phyloP scores from a whole-genome alignment of 306 rosid species.

The Cicer cuneatum region DNA sequence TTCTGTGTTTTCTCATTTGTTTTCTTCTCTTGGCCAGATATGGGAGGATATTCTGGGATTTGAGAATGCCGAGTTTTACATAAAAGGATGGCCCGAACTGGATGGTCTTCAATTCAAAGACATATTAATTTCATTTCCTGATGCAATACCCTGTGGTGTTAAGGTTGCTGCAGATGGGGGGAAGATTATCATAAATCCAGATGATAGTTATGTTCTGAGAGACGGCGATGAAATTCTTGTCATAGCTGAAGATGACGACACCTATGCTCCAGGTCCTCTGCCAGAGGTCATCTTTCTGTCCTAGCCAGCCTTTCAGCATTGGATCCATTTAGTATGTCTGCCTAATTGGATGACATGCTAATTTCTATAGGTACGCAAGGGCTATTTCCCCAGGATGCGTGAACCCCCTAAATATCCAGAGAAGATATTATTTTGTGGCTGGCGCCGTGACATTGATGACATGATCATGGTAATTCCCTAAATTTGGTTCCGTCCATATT shows the following conservation, averaged over 20 bases:
- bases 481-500: background rate
- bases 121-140: slow-evolving; percentile 86
- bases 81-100: slow-evolving; percentile 88
- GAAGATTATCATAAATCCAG: slow-evolving; percentile 85
- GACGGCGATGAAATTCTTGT: slow-evolving; percentile 95
- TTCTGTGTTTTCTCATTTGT: slow-evolving; percentile 37
- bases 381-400: slow-evolving; percentile 56
- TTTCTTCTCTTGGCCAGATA: slow-evolving; percentile 68
- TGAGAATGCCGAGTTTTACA: slow-evolving; percentile 98
- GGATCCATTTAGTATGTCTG: slow-evolving; percentile 25
- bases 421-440: slow-evolving; percentile 93
- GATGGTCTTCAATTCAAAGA: slow-evolving; percentile 73
- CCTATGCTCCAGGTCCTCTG: slow-evolving; percentile 80
- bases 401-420: slow-evolving; percentile 94
- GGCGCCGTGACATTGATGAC: slow-evolving; percentile 99
- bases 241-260: slow-evolving; percentile 97
- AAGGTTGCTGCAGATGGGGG: slow-evolving; percentile 91
- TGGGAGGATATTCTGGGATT: slow-evolving; percentile 99
- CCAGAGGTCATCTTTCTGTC: slow-evolving; percentile 74
- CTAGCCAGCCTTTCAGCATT: slow-evolving; percentile 39
- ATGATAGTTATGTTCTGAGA: slow-evolving; percentile 73
- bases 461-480: slow-evolving; percentile 85
- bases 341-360: slow-evolving; percentile 30
- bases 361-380: slow-evolving; percentile 64
- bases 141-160: slow-evolving; percentile 95